Conservation (phyloP, 73 alveolate species). For the Tetrahymena thermophila region DNA sequence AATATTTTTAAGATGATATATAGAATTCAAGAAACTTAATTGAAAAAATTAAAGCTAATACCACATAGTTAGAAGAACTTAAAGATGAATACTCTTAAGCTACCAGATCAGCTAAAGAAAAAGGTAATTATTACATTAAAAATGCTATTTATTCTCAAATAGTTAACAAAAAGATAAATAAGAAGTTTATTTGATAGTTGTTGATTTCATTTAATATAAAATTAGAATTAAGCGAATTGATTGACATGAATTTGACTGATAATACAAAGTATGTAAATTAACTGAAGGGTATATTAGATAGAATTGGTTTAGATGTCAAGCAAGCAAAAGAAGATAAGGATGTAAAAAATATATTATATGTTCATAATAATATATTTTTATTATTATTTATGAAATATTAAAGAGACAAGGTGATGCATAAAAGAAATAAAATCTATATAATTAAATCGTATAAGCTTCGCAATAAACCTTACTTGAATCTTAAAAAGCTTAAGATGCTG, state of each 20-base stretch:
- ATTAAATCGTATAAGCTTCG: not conserved
- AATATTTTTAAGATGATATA: not conserved
- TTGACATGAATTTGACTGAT: not conserved
- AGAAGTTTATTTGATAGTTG: no score
- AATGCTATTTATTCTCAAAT: no score
- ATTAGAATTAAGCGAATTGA: not conserved
- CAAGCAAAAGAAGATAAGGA: not conserved
- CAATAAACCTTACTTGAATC: not conserved
- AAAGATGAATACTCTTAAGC: not conserved
- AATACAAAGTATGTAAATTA: not conserved
- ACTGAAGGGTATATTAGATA: not conserved
- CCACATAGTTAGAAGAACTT: not conserved
- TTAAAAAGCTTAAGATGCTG: not conserved
- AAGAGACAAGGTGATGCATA: not conserved
- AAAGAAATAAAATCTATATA: not conserved
- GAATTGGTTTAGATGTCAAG: not conserved
- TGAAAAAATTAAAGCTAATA: not conserved
- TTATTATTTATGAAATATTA: not conserved
- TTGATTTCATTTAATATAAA: not conserved
- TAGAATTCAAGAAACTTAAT: not conserved
- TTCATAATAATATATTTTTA: not conserved
- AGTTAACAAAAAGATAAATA: no score
- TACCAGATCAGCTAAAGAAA: not conserved
- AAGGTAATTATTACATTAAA: not conserved
- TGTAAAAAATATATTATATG: not conserved